Evolutionary conservation across 1,284 basidiomycete species (phyloP), one percentile per base, ranked within the genome.

Genomic region (Malassezia equina): DNA sequence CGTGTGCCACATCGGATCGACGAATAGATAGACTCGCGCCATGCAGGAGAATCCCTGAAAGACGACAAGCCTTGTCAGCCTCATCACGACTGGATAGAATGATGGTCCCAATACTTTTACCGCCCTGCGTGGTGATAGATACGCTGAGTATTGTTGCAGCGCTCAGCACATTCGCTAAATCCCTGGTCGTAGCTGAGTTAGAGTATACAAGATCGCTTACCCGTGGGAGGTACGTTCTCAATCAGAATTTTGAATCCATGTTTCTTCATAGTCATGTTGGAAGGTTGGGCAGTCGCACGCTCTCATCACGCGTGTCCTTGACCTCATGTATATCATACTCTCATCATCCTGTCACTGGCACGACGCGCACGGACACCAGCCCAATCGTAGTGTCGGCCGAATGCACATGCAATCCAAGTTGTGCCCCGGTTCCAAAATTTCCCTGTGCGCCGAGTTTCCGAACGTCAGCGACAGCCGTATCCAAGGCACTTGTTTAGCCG

Each of bases 251-350:
- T 46, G 25, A n/a, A 48, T 6, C 47, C 31, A 8, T 21, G 19
- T 17, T 29, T 47, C 11, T 41, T 39, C 13, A 7, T 25, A 6
- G 47, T 45, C 52, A 54, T 54, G 36, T 27, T 47, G 45, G 36
- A 39, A 15, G 29, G 12, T 15, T 6, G 8, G 8, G n/a, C 23
- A 9, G 24, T 12, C n/a, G n/a, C 41, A 7, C 3, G 19, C 3
- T 15, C 13, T 6, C 2, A 21, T 29, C 27, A n/a, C 24, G 15
- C 15, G 11, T 12, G 6, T 21, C 36, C 11, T 21, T 39, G 7
- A 3, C 32, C 29, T 33, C 15, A 5, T 21, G 15, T 19, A 19
- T 39, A 19, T 36, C 21, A 7, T 8, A 8, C 29, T 31, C 19
- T 32, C 33, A 24, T 39, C 46, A 27, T 28, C 25, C 6, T 39